Evolutionary conservation across 352 stramenopile species (phyloP), one percentile per base, ranked within the genome.

Genomic region (Phytopythium boreale): DNA sequence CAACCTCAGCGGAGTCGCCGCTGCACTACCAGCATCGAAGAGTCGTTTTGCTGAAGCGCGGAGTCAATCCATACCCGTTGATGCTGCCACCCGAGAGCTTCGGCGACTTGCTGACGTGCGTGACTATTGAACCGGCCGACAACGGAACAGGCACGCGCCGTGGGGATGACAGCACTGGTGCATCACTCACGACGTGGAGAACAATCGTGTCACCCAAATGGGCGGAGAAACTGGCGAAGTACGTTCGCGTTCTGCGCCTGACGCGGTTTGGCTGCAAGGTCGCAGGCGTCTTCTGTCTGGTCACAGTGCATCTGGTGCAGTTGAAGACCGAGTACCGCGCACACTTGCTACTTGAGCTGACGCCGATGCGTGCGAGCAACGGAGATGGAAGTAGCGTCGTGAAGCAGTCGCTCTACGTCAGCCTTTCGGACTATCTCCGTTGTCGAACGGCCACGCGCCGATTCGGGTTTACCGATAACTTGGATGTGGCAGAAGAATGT

Each of bases 251-350:
- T 4, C 43, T 85, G 20, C 77, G 71, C 3, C 66, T 90, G 20
- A 59, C 70, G 19, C 76, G 66, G 34, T 82, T 84, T 26, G 78
- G 75, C 4, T 72, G 65, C 43, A 79, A 77, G 58, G 61, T 85
- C 27, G 67, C 64, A 29, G 31, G 69, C 15, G 22, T 66, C 14
- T 87, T 79, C 31, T 74, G 67, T 51, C 73, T 90, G 15, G 61
- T 77, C 12, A 66, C 69, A 0, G n/a, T 79, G 4, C 78, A 69
- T 6, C 29, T 86, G 29, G 81, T 90, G 14, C 81, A 90, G 60
- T 74, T 85, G 31, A 90, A 88, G 59, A 81, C 72, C 1, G 75
- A 88, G 53, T 90, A 82, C 57, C 75, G 79, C 7, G 63, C 76
- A 3, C 71, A 82, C 12, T 69, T 90, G 51, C 53, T 85, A 1